A percentile compares a stretch with the other conserved stretches of the same genome.
Evolutionary conservation across 2,329 filamentous ascomycete species (phyloP).

Genomic region (Ophiostoma populinum): DNA sequence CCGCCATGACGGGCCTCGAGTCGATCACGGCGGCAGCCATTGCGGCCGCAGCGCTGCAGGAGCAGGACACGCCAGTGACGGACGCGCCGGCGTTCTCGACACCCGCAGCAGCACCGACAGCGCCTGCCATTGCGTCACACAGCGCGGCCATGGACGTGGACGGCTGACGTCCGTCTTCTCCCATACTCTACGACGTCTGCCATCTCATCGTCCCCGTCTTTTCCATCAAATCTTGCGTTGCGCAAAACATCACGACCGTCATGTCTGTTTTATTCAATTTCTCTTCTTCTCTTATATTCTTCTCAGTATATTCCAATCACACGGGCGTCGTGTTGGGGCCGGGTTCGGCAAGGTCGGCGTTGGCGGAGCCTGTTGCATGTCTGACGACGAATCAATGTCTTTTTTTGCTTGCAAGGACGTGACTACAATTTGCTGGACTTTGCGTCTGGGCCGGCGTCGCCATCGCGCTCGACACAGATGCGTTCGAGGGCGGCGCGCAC

Average conservation of each 20-base stretch:
- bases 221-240: not conserved
- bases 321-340: too few relatives aligned
- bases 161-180: not conserved
- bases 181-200: not conserved
- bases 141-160: constrained; percentile 8
- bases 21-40: constrained; percentile 5
- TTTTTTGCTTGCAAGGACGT: constrained; percentile 4
- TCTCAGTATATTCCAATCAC: not conserved
- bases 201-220: not conserved
- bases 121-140: not conserved
- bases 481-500: constrained; percentile 43
- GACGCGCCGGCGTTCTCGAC: too few relatives aligned
- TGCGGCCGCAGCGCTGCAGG: not conserved
- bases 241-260: constrained; percentile 9
- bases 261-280: constrained; percentile 3
- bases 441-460: constrained; percentile 5
- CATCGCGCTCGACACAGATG: constrained; percentile 22
- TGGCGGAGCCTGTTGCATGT: too few relatives aligned
- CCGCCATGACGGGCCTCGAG: not conserved
- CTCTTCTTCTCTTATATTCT: not conserved
- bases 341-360: too few relatives aligned
- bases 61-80: not conserved
- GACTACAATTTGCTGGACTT: constrained; percentile 2
- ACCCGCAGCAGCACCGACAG: not conserved
- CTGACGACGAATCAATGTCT: too few relatives aligned